A percentile compares a stretch with the other conserved stretches of the same genome.
These are phyloP conservation scores for Vicia sativa DNA, from an alignment of 306 rosid species.

Conservation along the genomic window DNA sequence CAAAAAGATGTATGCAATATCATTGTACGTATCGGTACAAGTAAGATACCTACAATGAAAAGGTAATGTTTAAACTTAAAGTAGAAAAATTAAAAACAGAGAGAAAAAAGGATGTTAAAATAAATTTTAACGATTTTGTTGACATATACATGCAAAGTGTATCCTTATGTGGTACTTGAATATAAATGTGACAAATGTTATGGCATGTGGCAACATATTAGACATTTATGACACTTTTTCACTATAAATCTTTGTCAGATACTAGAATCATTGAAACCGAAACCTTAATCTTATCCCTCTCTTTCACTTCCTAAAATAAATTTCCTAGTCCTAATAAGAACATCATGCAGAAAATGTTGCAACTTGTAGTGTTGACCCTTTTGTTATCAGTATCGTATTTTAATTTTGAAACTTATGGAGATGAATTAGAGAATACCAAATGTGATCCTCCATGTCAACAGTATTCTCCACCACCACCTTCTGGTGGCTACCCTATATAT, in stretches of 20 bases:
- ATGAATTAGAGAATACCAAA: constrained; percentile 19
- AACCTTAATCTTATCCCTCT: background rate
- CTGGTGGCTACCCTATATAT: constrained; percentile 40
- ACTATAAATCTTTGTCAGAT: constrained; percentile 1
- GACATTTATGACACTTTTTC: constrained; percentile 35
- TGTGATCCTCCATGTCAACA: constrained; percentile 44
- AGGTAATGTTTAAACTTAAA: no score
- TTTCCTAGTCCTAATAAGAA: no score
- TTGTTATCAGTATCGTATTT: constrained; percentile 21
- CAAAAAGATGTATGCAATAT: no score
- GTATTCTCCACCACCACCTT: constrained; percentile 36
- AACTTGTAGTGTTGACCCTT: constrained; percentile 14
- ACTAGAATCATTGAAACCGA: constrained; percentile 22
- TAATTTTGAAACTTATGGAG: constrained; percentile 34
- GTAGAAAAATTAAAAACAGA: no score
- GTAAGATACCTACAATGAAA: no score
- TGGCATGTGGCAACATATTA: constrained; percentile 45
- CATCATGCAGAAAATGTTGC: background rate
- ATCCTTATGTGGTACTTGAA: constrained; percentile 21
- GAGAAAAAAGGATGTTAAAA: no score
- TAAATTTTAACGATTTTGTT: background rate
- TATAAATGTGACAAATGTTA: constrained; percentile 43
- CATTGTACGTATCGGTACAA: no score
- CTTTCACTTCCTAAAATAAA: background rate
- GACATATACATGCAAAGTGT: background rate